A percentile compares a stretch with the other conserved stretches of the same genome.
These are phyloP conservation scores for Kluyveromyces siamensis DNA, from an alignment of 805 yeast species.

Conservation along the genomic window DNA sequence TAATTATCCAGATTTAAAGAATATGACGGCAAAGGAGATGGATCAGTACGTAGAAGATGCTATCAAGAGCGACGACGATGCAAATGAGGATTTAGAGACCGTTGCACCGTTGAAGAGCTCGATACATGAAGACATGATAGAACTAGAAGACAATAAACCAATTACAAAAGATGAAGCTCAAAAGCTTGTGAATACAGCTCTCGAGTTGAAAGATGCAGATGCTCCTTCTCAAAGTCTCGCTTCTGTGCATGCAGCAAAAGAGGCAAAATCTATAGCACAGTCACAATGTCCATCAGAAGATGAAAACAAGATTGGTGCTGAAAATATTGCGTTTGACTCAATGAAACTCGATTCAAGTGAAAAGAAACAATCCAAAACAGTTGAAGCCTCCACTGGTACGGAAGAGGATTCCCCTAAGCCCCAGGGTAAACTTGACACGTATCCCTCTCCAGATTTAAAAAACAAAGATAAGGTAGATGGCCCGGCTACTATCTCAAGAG, in stretches of 20 bases:
- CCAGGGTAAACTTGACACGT: background rate
- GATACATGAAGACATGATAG: background rate
- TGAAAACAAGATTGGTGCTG: background rate
- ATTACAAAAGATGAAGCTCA: background rate
- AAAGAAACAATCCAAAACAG: background rate
- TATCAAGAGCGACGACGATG: background rate
- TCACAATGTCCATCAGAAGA: background rate
- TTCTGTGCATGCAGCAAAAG: background rate
- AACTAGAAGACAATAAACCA: background rate
- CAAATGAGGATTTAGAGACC: background rate
- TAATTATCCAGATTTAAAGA: background rate
- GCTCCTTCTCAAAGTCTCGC: background rate
- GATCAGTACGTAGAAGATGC: slow-evolving; percentile 6
- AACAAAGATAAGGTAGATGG: background rate
- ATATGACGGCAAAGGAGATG: slow-evolving; percentile 7
- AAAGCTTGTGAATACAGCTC: background rate
- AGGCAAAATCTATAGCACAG: background rate
- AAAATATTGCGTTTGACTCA: background rate
- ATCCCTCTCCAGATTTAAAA: background rate
- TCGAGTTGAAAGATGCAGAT: background rate
- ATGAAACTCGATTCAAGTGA: background rate
- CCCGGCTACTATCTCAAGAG: background rate
- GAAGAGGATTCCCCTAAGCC: slow-evolving; percentile 6
- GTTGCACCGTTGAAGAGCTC: background rate
- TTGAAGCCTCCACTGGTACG: slow-evolving; percentile 3